Conservation (phyloP, 2,329 filamentous ascomycete species). For the Fusarium virguliforme region DNA sequence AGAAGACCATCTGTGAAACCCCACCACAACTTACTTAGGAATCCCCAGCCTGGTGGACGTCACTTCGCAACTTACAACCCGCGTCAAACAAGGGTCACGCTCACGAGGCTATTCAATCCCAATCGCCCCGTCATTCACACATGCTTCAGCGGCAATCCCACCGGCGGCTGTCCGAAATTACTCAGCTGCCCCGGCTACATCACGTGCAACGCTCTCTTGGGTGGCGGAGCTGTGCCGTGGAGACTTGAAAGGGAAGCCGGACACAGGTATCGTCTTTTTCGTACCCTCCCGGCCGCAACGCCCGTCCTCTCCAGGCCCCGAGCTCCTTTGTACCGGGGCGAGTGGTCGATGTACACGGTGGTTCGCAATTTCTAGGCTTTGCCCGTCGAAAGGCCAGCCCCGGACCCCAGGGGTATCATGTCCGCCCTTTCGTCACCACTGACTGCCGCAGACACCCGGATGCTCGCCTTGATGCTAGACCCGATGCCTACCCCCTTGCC, state of each 20-base stretch:
- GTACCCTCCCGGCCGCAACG: not conserved
- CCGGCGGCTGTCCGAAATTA: not conserved
- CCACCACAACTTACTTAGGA: not conserved
- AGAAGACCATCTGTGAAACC: not conserved
- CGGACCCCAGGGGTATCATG: not conserved
- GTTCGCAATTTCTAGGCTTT: not conserved
- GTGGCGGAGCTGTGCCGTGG: conserved; percentile 8
- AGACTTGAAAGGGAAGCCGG: conserved; percentile 8
- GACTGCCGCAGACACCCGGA: not conserved
- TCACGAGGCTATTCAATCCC: not conserved
- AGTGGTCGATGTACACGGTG: not conserved
- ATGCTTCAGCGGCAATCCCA: not conserved
- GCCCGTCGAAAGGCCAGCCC: not conserved
- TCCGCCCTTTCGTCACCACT: not conserved
- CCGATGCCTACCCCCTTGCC: not conserved
- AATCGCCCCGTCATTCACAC: not conserved
- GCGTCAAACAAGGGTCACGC: not conserved
- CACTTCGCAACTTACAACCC: not conserved
- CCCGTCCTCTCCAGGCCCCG: not conserved
- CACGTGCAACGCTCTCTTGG: not conserved
- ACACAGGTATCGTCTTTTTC: not conserved
- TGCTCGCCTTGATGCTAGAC: not conserved
- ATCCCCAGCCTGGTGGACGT: not conserved
- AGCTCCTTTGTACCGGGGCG: not conserved
- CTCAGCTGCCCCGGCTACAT: not conserved